Conservation (phyloP, 2,329 filamentous ascomycete genomes). For the Dothidotthia symphoricarpi region DNA sequence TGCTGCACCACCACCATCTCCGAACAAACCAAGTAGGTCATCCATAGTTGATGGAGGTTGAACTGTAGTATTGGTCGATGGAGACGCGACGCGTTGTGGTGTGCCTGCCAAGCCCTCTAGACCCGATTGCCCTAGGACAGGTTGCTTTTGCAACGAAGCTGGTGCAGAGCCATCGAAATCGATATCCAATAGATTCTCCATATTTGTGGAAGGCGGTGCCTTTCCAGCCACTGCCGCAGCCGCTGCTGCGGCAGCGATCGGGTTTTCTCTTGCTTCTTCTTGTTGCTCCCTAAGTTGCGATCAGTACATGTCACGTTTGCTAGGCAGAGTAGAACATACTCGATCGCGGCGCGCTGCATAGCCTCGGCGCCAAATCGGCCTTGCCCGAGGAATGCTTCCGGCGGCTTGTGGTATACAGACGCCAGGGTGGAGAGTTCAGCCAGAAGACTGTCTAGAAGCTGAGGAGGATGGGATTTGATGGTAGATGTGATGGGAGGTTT, state of each 20-base stretch:
- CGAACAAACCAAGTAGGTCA: slow-evolving; percentile 73
- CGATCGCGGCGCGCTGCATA: slow-evolving; percentile 91
- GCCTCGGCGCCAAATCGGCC: slow-evolving; percentile 91
- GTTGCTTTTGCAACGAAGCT: slow-evolving; percentile 73
- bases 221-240: slow-evolving; percentile 60
- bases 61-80: slow-evolving; percentile 48
- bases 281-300: slow-evolving; percentile 67
- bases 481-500: slow-evolving; percentile 94
- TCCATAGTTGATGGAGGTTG: slow-evolving; percentile 64
- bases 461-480: slow-evolving; percentile 81
- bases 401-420: slow-evolving; percentile 97
- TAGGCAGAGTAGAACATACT: slow-evolving; percentile 48
- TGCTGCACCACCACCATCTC: slow-evolving; percentile 35
- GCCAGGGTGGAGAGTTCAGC: slow-evolving; percentile 89
- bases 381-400: slow-evolving; percentile 96
- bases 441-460: slow-evolving; percentile 85
- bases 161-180: slow-evolving; percentile 93
- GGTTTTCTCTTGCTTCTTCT: slow-evolving; percentile 89
- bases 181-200: slow-evolving; percentile 94
- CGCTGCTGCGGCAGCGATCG: slow-evolving; percentile 80
- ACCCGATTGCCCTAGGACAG: slow-evolving; percentile 50
- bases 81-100: slow-evolving; percentile 67
- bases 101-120: slow-evolving; percentile 61
- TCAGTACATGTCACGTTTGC: slow-evolving; percentile 12
- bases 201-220: slow-evolving; percentile 65